Evolutionary conservation across 306 rosid species (phyloP).

Genomic region (Prunus campanulata): DNA sequence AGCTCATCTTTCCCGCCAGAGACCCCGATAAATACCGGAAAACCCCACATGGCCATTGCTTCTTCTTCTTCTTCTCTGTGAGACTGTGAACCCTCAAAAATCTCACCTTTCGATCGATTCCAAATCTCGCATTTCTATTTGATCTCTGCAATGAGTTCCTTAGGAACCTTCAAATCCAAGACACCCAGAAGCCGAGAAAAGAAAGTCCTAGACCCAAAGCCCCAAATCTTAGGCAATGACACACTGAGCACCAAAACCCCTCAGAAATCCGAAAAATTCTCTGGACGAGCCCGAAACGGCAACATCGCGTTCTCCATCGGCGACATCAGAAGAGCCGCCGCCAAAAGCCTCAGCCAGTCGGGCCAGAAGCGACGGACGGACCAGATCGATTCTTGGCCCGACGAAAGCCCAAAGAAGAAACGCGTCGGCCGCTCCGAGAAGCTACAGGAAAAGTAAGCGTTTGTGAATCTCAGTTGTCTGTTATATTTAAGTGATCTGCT

Average conservation of each 20-base stretch:
- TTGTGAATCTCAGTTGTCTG: not conserved
- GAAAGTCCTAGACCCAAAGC: conserved; percentile 34
- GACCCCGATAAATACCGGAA: not conserved
- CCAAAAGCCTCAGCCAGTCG: conserved; percentile 30
- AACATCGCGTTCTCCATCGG: not conserved
- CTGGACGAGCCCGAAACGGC: not conserved
- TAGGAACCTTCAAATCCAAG: conserved; percentile 7
- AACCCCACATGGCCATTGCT: not conserved
- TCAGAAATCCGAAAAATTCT: conserved; percentile 35
- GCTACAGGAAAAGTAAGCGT: conserved; percentile 54
- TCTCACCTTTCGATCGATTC: not conserved
- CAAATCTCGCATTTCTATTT: not conserved
- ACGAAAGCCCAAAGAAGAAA: conserved; percentile 10
- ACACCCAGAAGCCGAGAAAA: conserved; percentile 31
- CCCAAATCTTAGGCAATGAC: not conserved
- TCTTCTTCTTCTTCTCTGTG: not conserved
- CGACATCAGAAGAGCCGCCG: not conserved
- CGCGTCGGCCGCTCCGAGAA: not conserved
- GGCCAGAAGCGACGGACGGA: conserved; percentile 5
- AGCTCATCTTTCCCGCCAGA: conserved; percentile 41
- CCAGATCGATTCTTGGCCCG: conserved; percentile 5
- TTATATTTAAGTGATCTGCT: not conserved
- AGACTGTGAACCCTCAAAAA: too few relatives aligned
- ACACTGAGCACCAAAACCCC: conserved; percentile 52
- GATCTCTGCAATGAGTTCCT: conserved; percentile 39